Conservation (phyloP, 1,284 basidiomycete species). For the Veloboletus limbatus region DNA sequence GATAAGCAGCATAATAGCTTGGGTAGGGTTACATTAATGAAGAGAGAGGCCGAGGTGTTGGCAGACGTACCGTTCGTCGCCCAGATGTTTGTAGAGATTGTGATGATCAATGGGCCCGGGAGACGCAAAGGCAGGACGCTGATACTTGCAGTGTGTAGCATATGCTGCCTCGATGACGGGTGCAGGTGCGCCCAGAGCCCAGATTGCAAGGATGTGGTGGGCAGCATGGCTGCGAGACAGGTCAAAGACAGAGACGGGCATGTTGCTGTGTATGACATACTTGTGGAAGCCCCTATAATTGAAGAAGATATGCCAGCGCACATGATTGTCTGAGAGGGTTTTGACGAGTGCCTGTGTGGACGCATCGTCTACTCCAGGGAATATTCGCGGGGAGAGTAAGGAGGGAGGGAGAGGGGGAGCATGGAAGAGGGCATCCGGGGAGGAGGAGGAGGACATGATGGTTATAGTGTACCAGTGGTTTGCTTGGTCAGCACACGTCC, state of each 20-base stretch:
- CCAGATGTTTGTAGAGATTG: constrained; percentile 27
- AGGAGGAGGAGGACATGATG: too few species aligned
- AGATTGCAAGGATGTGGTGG: constrained; percentile 42
- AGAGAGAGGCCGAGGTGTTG: neutral
- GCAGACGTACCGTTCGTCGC: constrained; percentile 26
- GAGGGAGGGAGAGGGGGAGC: constrained; percentile 36
- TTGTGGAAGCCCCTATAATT: constrained; percentile 61
- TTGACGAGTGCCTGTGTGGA: constrained; percentile 44
- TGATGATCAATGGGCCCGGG: constrained; percentile 31
- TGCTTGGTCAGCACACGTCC: too few species aligned
- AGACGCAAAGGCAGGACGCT: constrained; percentile 36
- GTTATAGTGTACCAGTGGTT: too few species aligned
- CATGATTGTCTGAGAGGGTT: constrained; percentile 55
- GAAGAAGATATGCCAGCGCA: constrained; percentile 59
- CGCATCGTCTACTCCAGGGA: constrained; percentile 48
- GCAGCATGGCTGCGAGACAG: constrained; percentile 36
- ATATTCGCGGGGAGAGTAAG: constrained; percentile 33
- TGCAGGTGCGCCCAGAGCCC: constrained; percentile 41
- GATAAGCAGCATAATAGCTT: constrained; percentile 37
- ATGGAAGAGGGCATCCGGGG: constrained; percentile 37
- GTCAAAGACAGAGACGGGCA: constrained; percentile 10
- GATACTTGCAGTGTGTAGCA: constrained; percentile 32
- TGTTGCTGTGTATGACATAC: constrained; percentile 29
- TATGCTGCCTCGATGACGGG: constrained; percentile 41
- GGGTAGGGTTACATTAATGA: constrained; percentile 3